Evolutionary conservation across 2,329 filamentous ascomycete genomes (phyloP), one percentile per base, ranked within the genome.

Genomic region (Neonectria punicea): DNA sequence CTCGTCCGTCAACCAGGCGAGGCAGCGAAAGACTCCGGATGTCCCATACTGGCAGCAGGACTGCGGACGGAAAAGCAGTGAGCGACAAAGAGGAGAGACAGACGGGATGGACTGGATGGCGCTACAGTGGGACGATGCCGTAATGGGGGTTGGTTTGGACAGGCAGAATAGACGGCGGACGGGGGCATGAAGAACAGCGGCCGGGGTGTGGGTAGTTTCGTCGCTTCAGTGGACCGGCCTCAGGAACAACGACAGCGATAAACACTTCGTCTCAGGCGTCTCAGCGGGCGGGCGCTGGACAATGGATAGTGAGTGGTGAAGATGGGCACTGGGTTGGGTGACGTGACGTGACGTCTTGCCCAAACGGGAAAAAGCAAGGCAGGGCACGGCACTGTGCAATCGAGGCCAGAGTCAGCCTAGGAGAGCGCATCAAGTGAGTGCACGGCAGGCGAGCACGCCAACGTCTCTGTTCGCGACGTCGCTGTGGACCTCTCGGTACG

Each of bases 121-220:
- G 71, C 68, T 74, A 73, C 67, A 28, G 63, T 73, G 71, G 69
- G 61, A 63, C 70, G 71, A 73, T 74, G 61, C 68, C 65, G 66
- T 61, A 66, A 68, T 59, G 53, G 63, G 49, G 58, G 20, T 36
- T 34, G 49, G 28, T 34, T 51, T 20, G 57, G 59, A 67, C 8
- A 41, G 44, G 41, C 34, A 44, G 53, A 32, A n/a, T 36, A 59
- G 61, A 61, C 46, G 16, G 32, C 11, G 28, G 49, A 67, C 50
- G 43, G 58, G 68, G 55, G 68, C 66, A 73, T 73, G 58, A 72
- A 64, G 55, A 67, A 63, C 32, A 30, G 41, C 28, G 47, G 57
- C 53, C 46, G 68, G 60, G 61, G 51, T 59, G 28, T 51, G 53
- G 18, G 49, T 49, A 51, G 51, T 46, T 36, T 28, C 25, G 51